Conservation (phyloP, 176 grass and related monocot genomes). For the Cenchrus americanus region DNA sequence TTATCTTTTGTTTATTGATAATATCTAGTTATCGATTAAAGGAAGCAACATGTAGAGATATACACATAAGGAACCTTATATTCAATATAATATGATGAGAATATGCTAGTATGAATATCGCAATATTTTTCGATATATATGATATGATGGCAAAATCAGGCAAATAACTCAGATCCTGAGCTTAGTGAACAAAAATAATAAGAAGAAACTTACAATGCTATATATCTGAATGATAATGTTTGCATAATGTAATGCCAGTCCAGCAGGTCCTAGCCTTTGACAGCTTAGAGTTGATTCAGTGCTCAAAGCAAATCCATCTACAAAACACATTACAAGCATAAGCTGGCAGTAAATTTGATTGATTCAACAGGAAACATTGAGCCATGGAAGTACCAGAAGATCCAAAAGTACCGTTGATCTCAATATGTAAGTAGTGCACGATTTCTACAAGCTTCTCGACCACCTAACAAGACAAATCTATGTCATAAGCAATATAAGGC, state of each 20-base stretch:
- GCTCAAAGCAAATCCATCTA: slow-evolving; percentile 60
- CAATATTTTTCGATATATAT: neutral
- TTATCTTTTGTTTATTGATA: neutral
- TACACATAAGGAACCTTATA: slow-evolving; percentile 1
- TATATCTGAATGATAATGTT: slow-evolving; percentile 89
- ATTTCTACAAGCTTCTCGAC: slow-evolving; percentile 92
- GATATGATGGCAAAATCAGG: slow-evolving; percentile 16
- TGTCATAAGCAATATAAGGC: slow-evolving; percentile 29
- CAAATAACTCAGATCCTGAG: slow-evolving; percentile 28
- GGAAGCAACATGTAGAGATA: neutral
- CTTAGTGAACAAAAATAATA: neutral
- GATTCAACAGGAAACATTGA: slow-evolving; percentile 27
- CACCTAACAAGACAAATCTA: slow-evolving; percentile 58
- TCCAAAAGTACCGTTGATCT: slow-evolving; percentile 68
- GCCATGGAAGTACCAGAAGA: slow-evolving; percentile 62
- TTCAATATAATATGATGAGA: neutral
- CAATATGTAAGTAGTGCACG: slow-evolving; percentile 81
- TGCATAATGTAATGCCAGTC: slow-evolving; percentile 84
- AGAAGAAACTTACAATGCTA: slow-evolving; percentile 65
- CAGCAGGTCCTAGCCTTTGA: slow-evolving; percentile 69
- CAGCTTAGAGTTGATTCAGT: slow-evolving; percentile 42
- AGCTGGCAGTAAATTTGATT: slow-evolving; percentile 18
- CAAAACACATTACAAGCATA: slow-evolving; percentile 22
- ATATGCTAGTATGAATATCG: neutral
- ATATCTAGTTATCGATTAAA: neutral